Evolutionary conservation across 495 filamentous ascomycete species (phyloP), one percentile per base, ranked within the genome.

Genomic region (Aspergillus avenaceus): DNA sequence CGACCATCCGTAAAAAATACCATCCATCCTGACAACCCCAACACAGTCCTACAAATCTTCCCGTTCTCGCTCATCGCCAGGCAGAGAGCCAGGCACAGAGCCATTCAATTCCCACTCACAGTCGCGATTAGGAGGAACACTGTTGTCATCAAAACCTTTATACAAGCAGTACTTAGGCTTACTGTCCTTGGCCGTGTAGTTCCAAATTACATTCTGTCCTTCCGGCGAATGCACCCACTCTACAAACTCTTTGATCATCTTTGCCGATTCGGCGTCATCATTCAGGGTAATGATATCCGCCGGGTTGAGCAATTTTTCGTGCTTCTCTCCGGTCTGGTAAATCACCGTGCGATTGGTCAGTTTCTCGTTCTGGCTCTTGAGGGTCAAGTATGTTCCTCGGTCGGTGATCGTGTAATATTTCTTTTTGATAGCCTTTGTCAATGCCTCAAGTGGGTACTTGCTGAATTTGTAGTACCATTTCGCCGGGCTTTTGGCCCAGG

Each of bases 391-490:
- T 2, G 74, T 74, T 8, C 71, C 71, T 3, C 60, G 58, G 45
- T 77, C 73, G 5, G 69, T 75, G 25, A 76, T 47, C 1, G 69
- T 75, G 42, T 75, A 77, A 44, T 73, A 70, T 3, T 62, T 27
- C 8, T 75, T 54, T 0, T 53, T 27, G 19, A 63, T 60, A 0
- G 72, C 71, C 0, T 64, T 60, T 8, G 43, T 65, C 22, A 77
- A 44, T 4, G 72, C 70, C 52, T 73, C 64, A 34, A 72, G 55
- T 0, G 73, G 74, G 38, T 72, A 76, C 7, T 61, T 67, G 27
- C 70, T 64, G 48, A 64, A 74, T 52, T 68, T 65, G 51, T 78
- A 71, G 46, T 75, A 76, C 73, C 71, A 78, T 13, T 58, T 66
- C 1, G 73, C 71, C 50, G 63, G 63, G 8, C 59, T 48, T 0